These are phyloP conservation scores for Tritrichomonas foetus DNA, from an alignment of 208 protist genomes.

Conservation along the genomic window DNA sequence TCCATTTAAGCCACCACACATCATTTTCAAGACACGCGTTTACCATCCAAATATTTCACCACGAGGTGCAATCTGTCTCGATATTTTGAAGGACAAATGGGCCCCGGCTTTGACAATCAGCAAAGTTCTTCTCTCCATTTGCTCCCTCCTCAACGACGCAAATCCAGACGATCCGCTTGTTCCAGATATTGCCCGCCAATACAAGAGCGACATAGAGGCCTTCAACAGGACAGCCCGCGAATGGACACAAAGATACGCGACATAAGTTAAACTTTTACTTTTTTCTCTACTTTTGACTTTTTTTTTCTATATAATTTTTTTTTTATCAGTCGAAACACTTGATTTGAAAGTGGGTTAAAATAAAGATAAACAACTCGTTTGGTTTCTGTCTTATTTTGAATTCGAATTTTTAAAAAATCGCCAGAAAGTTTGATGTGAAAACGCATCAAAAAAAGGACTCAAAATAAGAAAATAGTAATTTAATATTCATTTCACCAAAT, in stretches of 20 bases:
- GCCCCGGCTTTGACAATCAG: constrained; percentile 91
- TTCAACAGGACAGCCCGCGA: constrained; percentile 74
- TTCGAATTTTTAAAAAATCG: too few relatives aligned
- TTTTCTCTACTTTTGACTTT: not conserved
- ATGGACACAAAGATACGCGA: constrained; percentile 71
- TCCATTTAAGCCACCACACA: constrained; percentile 62
- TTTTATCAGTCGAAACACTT: too few relatives aligned
- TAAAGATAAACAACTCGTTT: too few relatives aligned
- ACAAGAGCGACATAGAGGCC: constrained; percentile 49
- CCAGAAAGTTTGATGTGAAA: too few relatives aligned
- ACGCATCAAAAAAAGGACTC: too few relatives aligned
- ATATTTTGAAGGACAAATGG: constrained; percentile 95
- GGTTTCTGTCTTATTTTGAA: too few relatives aligned
- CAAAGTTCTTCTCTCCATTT: constrained; percentile 98
- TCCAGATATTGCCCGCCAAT: constrained; percentile 51
- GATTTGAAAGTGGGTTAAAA: too few relatives aligned
- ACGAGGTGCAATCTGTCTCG: constrained; percentile 91
- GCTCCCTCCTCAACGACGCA: constrained; percentile 94
- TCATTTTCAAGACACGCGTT: constrained; percentile 68
- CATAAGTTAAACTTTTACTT: not conserved
- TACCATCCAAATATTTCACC: constrained; percentile 86
- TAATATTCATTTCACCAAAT: too few relatives aligned
- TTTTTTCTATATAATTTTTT: not conserved
- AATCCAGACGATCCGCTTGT: constrained; percentile 86
- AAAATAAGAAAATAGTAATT: too few relatives aligned